These are phyloP conservation scores for Hypoxylon sp. DNA, from an alignment of 2,329 filamentous ascomycete species.

Conservation along the genomic window DNA sequence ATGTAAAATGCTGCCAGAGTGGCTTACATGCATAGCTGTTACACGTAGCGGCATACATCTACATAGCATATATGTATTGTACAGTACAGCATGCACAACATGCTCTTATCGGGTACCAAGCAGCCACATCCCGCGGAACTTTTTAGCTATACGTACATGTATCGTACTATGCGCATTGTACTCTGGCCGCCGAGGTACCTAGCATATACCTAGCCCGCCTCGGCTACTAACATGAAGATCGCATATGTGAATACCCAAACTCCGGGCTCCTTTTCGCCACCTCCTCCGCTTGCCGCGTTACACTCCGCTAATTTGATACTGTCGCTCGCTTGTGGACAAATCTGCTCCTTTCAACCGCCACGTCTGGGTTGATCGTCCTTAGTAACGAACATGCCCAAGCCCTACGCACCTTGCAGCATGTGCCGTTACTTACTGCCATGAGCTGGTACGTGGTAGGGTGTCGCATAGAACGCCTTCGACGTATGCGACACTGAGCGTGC, in stretches of 20 bases:
- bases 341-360: not conserved
- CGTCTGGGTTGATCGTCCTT: conserved; percentile 19
- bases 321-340: conserved; percentile 2
- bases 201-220: not conserved
- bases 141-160: no score
- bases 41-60: no score
- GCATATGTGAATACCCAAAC: conserved; percentile 4
- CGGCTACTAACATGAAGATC: not conserved
- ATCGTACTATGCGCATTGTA: no score
- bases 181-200: no score
- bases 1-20: no score
- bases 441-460: conserved; percentile 20
- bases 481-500: conserved; percentile 22
- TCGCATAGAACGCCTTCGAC: conserved; percentile 6
- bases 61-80: no score
- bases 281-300: not conserved
- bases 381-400: conserved; percentile 24
- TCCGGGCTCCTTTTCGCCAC: conserved; percentile 18
- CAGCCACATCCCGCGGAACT: no score
- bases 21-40: no score
- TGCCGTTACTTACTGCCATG: conserved; percentile 27
- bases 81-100: no score
- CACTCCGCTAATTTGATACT: conserved; percentile 12
- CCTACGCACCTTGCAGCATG: conserved; percentile 26
- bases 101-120: no score